Conservation (phyloP, 805 yeast genomes). For the Suhomyces canberraensis region DNA sequence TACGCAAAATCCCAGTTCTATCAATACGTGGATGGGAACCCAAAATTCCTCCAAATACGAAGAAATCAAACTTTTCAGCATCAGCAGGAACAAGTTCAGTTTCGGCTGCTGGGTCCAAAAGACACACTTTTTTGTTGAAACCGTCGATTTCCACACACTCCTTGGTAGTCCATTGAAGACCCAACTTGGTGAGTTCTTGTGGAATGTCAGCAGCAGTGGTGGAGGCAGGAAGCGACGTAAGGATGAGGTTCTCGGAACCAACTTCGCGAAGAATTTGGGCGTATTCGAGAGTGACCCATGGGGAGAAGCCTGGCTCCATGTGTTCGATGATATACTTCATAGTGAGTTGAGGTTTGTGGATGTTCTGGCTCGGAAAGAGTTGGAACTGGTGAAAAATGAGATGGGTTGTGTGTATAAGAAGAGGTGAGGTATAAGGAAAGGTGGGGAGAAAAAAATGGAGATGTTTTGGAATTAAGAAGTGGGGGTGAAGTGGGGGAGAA, state of each 20-base stretch:
- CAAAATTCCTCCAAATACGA: slow-evolving; percentile 93
- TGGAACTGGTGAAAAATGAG: no score
- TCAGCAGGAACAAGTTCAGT: slow-evolving; percentile 74
- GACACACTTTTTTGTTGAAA: slow-evolving; percentile 57
- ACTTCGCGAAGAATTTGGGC: slow-evolving; percentile 77
- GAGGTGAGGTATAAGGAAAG: no score
- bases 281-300: slow-evolving; percentile 92
- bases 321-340: slow-evolving; percentile 96
- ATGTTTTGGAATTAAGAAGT: no score
- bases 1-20: slow-evolving; percentile 84
- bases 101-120: slow-evolving; percentile 85
- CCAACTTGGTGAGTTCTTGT: slow-evolving; percentile 49
- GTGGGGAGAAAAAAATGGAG: no score
- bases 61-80: slow-evolving; percentile 65
- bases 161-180: slow-evolving; percentile 77
- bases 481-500: no score
- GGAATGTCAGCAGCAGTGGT: slow-evolving; percentile 69
- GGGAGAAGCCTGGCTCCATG: slow-evolving; percentile 96
- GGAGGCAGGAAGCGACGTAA: slow-evolving; percentile 70
- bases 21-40: slow-evolving; percentile 95
- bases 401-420: no score
- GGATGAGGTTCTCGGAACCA: slow-evolving; percentile 68
- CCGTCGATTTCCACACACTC: slow-evolving; percentile 61
- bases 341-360: not conserved
- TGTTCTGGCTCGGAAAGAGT: no score